Evolutionary conservation across 495 filamentous ascomycete species (phyloP), one percentile per base, ranked within the genome.

Genomic region (Xylaria scruposa): DNA sequence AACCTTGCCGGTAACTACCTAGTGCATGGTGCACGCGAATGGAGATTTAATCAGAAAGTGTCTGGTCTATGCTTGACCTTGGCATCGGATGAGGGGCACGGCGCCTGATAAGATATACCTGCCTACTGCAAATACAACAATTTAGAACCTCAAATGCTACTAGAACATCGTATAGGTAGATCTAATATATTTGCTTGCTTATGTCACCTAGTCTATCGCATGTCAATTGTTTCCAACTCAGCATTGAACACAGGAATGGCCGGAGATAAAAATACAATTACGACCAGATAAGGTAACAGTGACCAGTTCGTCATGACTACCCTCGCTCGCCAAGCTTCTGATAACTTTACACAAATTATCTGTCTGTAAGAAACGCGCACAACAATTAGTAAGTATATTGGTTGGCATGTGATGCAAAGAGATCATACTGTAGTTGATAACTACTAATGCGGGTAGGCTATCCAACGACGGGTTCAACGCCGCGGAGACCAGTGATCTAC

Each of bases 21-120:
- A 54, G 51, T 54, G 51, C 51, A 54, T 54, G 51, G 51, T 13
- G 24, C 51, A 56, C 24, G 51, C 9, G 51, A 31, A 56, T 31
- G 51, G 24, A 56, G 51, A 56, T 56, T 24, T 56, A 4, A 26
- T 56, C 17, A n/a, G 29, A 31, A 31, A 31, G 29, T 31, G 4
- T 10, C 21, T 3, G 51, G 51, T 31, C 51, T 29, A 10, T 21
- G 49, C 49, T 53, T 0, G 9, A 26, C 21, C 21, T 53, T 38
- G 49, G n/a, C 21, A 53, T 26, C 26, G 49, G 10, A 15, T 38
- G 49, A 53, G 49, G 46, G 49, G 49, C 49, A 53, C 9, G 9
- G 5, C n/a, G 9, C 26, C 49, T 56, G 15, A 15, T 56, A 56
- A 31, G 15, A 21, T 13, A 12, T 19, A 49, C n/a, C n/a, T 51